phyloP scores from a whole-genome alignment of 164 flowering plant genomes.

The Chimonanthus salicifolius region DNA sequence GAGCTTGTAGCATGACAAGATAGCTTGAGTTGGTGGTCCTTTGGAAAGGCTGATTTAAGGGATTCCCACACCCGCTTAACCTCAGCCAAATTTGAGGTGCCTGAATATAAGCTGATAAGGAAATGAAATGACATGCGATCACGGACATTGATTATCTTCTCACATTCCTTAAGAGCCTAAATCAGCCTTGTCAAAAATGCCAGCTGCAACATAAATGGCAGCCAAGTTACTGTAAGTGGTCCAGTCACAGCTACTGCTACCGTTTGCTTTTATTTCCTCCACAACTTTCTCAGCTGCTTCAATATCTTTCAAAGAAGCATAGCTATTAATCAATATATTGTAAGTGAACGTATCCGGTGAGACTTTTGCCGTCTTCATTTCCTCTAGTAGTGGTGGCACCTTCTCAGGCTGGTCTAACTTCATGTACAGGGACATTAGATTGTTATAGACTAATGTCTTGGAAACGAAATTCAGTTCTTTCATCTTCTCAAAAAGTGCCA shows the following conservation, averaged over 20 bases:
- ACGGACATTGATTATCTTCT: slow-evolving; percentile 21
- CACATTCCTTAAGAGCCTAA: slow-evolving; percentile 43
- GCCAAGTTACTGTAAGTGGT: slow-evolving; percentile 58
- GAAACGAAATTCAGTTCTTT: slow-evolving; percentile 27
- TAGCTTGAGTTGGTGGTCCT: slow-evolving; percentile 42
- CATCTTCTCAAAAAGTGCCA: slow-evolving; percentile 50
- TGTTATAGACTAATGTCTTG: slow-evolving; percentile 34
- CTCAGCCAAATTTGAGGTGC: slow-evolving; percentile 32
- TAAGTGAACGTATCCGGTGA: slow-evolving; percentile 26
- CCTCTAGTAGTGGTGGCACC: slow-evolving; percentile 39
- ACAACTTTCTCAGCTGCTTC: slow-evolving; percentile 50
- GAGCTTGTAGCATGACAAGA: slow-evolving; percentile 52
- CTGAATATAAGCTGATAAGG: slow-evolving; percentile 55
- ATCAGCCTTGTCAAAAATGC: slow-evolving; percentile 53
- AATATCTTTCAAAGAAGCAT: slow-evolving; percentile 34
- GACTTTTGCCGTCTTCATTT: slow-evolving; percentile 51
- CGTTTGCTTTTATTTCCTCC: slow-evolving; percentile 33
- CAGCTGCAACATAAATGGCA: slow-evolving; percentile 42
- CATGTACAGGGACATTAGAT: slow-evolving; percentile 51
- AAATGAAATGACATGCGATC: slow-evolving; percentile 53
- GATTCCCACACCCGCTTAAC: slow-evolving; percentile 52
- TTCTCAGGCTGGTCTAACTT: slow-evolving; percentile 50
- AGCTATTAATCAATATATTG: slow-evolving; percentile 48
- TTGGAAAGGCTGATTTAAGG: slow-evolving; percentile 33
- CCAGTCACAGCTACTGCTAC: slow-evolving; percentile 33